Evolutionary conservation across 2,329 filamentous ascomycete species (phyloP).

Genomic region (Fusarium praegraminearum): DNA sequence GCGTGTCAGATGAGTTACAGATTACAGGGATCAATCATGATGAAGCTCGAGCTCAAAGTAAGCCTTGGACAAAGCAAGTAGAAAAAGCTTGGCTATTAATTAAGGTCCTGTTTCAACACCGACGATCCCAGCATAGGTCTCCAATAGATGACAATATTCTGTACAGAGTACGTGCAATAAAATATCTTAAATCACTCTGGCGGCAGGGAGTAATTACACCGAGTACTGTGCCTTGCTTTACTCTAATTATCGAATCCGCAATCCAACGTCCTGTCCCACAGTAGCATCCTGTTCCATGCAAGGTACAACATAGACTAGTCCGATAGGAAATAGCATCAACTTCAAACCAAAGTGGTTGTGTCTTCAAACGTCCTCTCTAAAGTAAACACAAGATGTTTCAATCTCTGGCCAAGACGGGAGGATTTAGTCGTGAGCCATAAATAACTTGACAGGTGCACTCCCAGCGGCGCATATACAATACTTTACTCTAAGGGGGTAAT

Average conservation of each 20-base stretch:
- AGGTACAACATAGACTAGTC: not conserved
- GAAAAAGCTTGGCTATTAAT: slow-evolving; percentile 3
- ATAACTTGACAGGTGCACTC: not conserved
- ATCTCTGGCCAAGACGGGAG: slow-evolving; percentile 1
- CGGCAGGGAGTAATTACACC: not conserved
- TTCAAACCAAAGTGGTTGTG: not conserved
- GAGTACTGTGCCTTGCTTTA: slow-evolving; percentile 4
- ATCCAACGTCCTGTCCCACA: slow-evolving; percentile 24
- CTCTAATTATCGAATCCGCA: slow-evolving; percentile 24
- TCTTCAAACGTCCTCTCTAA: not conserved
- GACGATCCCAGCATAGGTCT: not conserved
- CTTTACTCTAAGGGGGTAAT: slow-evolving; percentile 9
- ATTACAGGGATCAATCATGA: slow-evolving; percentile 17
- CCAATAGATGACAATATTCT: not conserved
- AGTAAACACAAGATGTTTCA: slow-evolving; percentile 3
- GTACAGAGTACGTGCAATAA: not conserved
- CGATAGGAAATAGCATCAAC: not conserved
- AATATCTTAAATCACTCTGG: not conserved
- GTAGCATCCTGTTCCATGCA: slow-evolving; percentile 4
- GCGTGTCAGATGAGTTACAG: slow-evolving; percentile 45
- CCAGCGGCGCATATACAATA: slow-evolving; percentile 12
- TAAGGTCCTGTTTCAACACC: slow-evolving; percentile 6
- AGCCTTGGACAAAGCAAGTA: not conserved
- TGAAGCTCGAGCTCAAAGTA: not conserved
- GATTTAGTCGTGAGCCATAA: slow-evolving; percentile 15